Conservation (phyloP, 2,329 filamentous ascomycete species). For the Alternaria longipes region DNA sequence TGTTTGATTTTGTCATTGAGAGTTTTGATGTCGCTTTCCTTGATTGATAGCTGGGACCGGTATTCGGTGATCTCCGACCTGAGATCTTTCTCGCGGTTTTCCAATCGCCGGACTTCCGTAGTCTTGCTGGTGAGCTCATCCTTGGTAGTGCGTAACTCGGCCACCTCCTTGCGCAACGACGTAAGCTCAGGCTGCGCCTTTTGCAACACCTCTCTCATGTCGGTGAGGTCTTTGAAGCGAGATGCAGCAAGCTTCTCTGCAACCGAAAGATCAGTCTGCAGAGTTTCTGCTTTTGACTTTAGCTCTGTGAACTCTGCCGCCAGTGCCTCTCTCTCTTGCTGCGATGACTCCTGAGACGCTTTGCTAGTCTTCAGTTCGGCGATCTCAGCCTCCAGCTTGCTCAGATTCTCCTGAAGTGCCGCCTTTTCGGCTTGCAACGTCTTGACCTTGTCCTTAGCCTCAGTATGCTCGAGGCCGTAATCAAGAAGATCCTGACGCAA, state of each 20-base stretch:
- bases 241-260: slow-evolving; percentile 86
- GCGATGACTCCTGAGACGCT: slow-evolving; percentile 57
- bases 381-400: slow-evolving; percentile 76
- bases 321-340: slow-evolving; percentile 65
- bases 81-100: slow-evolving; percentile 83
- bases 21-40: slow-evolving; percentile 78
- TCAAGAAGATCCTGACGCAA: slow-evolving; percentile 80
- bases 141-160: slow-evolving; percentile 75
- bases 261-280: slow-evolving; percentile 85
- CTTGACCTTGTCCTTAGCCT: slow-evolving; percentile 79
- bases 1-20: slow-evolving; percentile 81
- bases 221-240: slow-evolving; percentile 86
- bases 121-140: slow-evolving; percentile 74
- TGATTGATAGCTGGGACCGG: slow-evolving; percentile 75
- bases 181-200: slow-evolving; percentile 89
- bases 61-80: slow-evolving; percentile 75
- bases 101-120: slow-evolving; percentile 75
- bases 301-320: slow-evolving; percentile 74
- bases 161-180: slow-evolving; percentile 78
- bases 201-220: slow-evolving; percentile 79
- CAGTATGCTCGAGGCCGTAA: slow-evolving; percentile 84
- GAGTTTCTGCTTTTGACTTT: slow-evolving; percentile 71
- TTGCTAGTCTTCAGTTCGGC: slow-evolving; percentile 62
- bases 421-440: slow-evolving; percentile 74
- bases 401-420: slow-evolving; percentile 70